These are phyloP conservation scores for Vitis rotundifolia DNA, from an alignment of 164 flowering plant genomes.

Conservation along the genomic window DNA sequence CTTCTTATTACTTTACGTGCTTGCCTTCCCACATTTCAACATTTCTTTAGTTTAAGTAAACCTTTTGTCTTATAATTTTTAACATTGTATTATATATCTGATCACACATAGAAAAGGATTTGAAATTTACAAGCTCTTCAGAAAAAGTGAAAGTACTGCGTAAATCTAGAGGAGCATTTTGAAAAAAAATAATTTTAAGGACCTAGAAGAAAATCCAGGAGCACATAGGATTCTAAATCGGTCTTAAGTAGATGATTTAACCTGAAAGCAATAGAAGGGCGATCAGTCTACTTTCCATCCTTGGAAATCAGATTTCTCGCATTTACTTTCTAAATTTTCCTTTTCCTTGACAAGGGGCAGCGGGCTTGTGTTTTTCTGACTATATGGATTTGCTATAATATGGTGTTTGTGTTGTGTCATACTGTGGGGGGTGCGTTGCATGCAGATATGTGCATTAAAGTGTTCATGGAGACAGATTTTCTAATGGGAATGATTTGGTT, in stretches of 20 bases:
- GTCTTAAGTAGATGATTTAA: too few species aligned
- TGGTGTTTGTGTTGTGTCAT: too few species aligned
- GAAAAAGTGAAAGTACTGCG: too few species aligned
- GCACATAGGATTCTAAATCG: neutral
- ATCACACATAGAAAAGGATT: too few species aligned
- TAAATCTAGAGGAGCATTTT: neutral
- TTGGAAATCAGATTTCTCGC: neutral
- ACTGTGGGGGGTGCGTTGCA: constrained; percentile 26
- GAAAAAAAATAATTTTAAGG: too few species aligned
- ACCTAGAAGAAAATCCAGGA: neutral
- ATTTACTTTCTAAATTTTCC: neutral
- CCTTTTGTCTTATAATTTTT: neutral
- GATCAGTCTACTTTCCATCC: neutral
- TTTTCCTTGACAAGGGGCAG: neutral
- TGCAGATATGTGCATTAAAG: constrained; percentile 44
- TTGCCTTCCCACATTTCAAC: too few species aligned
- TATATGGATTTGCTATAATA: too few species aligned
- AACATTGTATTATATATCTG: neutral
- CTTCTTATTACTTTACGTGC: too few species aligned
- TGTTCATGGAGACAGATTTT: constrained; percentile 62
- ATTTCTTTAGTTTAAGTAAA: too few species aligned
- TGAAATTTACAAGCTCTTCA: too few species aligned
- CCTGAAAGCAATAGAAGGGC: neutral
- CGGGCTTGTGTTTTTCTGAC: too few species aligned
- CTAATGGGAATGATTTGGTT: constrained; percentile 59